Base-by-base conservation (phyloP, 108 stramenopile genomes). In the Epithemia pelagica region DNA sequence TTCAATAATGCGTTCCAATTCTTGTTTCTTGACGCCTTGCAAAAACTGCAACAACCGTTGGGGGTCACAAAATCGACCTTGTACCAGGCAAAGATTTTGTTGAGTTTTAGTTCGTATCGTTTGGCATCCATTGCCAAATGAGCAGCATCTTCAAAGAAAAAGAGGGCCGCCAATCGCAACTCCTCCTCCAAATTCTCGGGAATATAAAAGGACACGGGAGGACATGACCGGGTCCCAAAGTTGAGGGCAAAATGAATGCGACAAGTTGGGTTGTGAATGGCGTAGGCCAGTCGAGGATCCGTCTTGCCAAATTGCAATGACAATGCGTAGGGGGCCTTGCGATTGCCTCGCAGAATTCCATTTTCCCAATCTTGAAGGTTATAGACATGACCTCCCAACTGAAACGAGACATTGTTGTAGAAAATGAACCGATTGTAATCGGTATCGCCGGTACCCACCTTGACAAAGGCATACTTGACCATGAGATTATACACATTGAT, bases 231-330 rank as follows among this genome's bases (percentile, higher is more conserved):
- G 2, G 46, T 19, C 2, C 63, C 63, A 71, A 85, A 85, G 72
- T 88, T 87, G 33, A 92, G 64, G 5, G 85, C 87, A 72, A 88
- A 92, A 73, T 92, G 90, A 29, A 92, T 78, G 15, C 87, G 65
- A 54, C 62, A 66, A 64, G 87, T 87, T 0, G 84, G 19, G 2
- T 60, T 32, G 1, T 67, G 0, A 2, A 46, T 24, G 28, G 63
- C 33, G 65, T 68, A 57, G 61, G 33, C 31, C 8, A 23, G 60
- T 18, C 30, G 65, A 23, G 30, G 28, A 57, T 68, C 64, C 0
- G 62, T 32, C n/a, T 65, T 28, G 1, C 23, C 29, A 28, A 66
- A 64, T 23, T 32, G 32, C 71, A 62, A 28, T 66, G 60, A 55
- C 30, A 30, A 59, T 28, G 24, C 2, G 25, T n/a, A 8, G 2